Conservation (phyloP, 768 basidiomycete genomes). For the Dioszegia hungarica region DNA sequence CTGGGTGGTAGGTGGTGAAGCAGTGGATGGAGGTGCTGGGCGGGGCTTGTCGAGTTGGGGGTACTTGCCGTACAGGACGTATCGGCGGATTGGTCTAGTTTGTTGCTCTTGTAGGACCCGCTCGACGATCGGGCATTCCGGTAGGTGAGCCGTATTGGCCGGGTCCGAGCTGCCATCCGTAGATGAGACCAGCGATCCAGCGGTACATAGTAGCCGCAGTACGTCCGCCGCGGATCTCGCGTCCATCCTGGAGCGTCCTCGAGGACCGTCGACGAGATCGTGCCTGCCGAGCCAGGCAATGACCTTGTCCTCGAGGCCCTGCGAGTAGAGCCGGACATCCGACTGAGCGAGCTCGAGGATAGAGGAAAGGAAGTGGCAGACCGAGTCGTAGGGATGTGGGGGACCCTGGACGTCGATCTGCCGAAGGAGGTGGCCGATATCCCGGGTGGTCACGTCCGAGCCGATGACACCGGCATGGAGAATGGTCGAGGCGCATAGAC, state of each 20-base stretch:
- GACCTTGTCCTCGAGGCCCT: slow-evolving; percentile 82
- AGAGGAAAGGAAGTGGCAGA: slow-evolving; percentile 72
- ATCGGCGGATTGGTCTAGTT: slow-evolving; percentile 63
- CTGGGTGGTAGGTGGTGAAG: neutral
- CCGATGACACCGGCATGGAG: slow-evolving; percentile 51
- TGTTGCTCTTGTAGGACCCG: slow-evolving; percentile 59
- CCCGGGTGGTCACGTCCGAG: slow-evolving; percentile 60
- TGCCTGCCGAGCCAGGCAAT: slow-evolving; percentile 77
- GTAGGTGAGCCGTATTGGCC: slow-evolving; percentile 50
- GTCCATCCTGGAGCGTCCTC: slow-evolving; percentile 54
- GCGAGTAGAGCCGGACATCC: slow-evolving; percentile 75
- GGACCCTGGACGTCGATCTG: slow-evolving; percentile 91
- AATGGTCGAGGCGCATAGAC: slow-evolving; percentile 62
- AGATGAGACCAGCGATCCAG: slow-evolving; percentile 58
- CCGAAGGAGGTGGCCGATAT: slow-evolving; percentile 72
- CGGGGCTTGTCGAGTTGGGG: slow-evolving; percentile 27
- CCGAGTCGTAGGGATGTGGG: slow-evolving; percentile 76
- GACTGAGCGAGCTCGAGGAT: slow-evolving; percentile 68
- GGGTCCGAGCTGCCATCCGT: slow-evolving; percentile 31
- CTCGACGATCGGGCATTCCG: slow-evolving; percentile 64
- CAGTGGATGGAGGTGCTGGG: neutral
- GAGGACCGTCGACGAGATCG: slow-evolving; percentile 54
- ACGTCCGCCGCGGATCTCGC: slow-evolving; percentile 59
- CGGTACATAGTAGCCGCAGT: slow-evolving; percentile 59
- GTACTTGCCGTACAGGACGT: slow-evolving; percentile 62